Base-by-base conservation (phyloP, 1,284 basidiomycete species). In the Sphagnurus paluster region DNA sequence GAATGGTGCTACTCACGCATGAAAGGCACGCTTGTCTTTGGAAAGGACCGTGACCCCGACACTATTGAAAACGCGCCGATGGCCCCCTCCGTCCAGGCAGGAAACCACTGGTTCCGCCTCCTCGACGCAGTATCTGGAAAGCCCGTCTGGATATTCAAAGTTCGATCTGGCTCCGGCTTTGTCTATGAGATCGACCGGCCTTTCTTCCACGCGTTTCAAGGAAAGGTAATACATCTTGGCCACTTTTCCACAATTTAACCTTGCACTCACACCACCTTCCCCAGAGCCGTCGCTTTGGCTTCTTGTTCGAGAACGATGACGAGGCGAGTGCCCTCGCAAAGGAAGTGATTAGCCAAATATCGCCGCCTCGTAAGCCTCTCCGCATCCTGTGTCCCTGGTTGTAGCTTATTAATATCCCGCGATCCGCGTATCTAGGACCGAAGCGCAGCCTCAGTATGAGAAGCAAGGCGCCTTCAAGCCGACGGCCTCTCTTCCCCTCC, bases 171-270 rank as follows among this genome's bases (percentile, higher is more conserved):
- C n/a, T n/a, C n/a, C 36, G 77, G 80, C 51, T 84, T 94, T 58
- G 77, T 84, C 46, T 98, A 95, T 67, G 82, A 84, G 56, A 78
- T 89, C 57, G 93, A 97, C 66, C 84, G 89, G 53, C 89, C 92
- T 1, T 97, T 95, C 72, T 97, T 97, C 71, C 93, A 97, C 67
- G 78, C 84, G 24, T 95, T 95, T 66, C 80, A 82, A 24, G 90
- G 89, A 34, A 83, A 87, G 69, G 92, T 93, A 60, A 60, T 85
- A 26, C 11, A 9, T 34, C 5, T 13, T 6, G 4, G 30, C 42
- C 17, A 1, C 33, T 9, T 11, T 17, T 19, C 26, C n/a, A n/a
- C n/a, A n/a, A n/a, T n/a, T n/a, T 19, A 33, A 21, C 6, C n/a
- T 10, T 14, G 37, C 13, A 9, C 17, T 45, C 25, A 25, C 46